phyloP scores from a whole-genome alignment of 129 eudicot genomes.

The Helianthus annuus region DNA sequence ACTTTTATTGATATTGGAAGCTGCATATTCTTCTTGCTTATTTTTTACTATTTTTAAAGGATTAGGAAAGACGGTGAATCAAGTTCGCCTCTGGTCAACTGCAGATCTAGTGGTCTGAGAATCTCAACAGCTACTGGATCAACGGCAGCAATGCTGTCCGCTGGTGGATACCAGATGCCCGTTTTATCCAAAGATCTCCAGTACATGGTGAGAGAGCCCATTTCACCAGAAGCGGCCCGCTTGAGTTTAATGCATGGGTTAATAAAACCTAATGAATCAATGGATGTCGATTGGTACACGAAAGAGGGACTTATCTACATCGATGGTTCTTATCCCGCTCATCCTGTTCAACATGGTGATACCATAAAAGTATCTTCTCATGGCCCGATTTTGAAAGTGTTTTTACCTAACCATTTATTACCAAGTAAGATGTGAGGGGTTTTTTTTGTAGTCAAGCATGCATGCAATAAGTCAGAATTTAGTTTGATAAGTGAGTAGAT shows the following conservation, averaged over 20 bases:
- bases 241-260: slow-evolving; percentile 59
- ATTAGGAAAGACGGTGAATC: slow-evolving; percentile 43
- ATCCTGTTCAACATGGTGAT: slow-evolving; percentile 58
- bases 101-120: slow-evolving; percentile 88
- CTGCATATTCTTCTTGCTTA: not conserved
- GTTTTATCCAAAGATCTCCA: slow-evolving; percentile 79
- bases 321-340: slow-evolving; percentile 22
- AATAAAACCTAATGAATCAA: slow-evolving; percentile 46
- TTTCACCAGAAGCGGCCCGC: slow-evolving; percentile 37
- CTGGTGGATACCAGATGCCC: slow-evolving; percentile 87
- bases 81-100: slow-evolving; percentile 44
- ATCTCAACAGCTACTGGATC: slow-evolving; percentile 96
- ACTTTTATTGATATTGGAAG: not conserved
- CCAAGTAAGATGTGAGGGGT: slow-evolving; percentile 21
- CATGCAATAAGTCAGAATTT: not conserved
- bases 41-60: slow-evolving; percentile 35
- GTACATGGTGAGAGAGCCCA: slow-evolving; percentile 87
- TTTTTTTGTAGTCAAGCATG: not conserved
- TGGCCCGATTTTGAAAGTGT: slow-evolving; percentile 65
- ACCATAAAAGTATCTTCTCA: slow-evolving; percentile 53
- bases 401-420: slow-evolving; percentile 52
- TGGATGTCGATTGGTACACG: slow-evolving; percentile 39
- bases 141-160: slow-evolving; percentile 95
- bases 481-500: slow-evolving; percentile 12
- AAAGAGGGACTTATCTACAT: slow-evolving; percentile 62